Conservation (phyloP, 1,284 basidiomycete species). For the Neolentinus lepideus region DNA sequence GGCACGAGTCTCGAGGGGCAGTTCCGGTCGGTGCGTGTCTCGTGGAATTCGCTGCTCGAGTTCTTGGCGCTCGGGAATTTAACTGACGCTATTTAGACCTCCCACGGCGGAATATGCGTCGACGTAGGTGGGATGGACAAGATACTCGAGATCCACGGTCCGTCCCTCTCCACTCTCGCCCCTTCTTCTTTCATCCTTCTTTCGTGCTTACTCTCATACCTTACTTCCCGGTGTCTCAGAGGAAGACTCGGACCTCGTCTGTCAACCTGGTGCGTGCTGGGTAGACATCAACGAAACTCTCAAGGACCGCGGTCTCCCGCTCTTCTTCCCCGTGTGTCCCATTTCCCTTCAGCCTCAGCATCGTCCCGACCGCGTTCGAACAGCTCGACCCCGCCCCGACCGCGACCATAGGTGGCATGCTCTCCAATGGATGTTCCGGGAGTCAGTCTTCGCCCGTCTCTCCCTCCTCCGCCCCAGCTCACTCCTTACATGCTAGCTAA, state of each 20-base stretch:
- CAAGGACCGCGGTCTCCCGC: conserved; percentile 64
- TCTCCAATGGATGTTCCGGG: conserved; percentile 77
- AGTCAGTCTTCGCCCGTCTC: conserved; percentile 36
- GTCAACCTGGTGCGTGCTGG: conserved; percentile 83
- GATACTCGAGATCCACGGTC: too few relatives aligned
- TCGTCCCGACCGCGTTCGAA: not conserved
- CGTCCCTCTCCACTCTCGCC: too few relatives aligned
- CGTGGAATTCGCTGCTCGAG: too few relatives aligned
- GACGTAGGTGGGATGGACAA: too few relatives aligned
- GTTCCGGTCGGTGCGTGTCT: conserved; percentile 48
- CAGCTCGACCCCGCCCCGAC: conserved; percentile 73
- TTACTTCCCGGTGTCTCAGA: too few relatives aligned
- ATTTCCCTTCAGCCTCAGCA: not conserved
- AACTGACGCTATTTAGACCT: too few relatives aligned
- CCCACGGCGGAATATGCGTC: too few relatives aligned
- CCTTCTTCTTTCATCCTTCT: too few relatives aligned
- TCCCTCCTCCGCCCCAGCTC: not conserved
- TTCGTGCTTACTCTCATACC: too few relatives aligned
- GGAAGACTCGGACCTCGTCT: conserved; percentile 75
- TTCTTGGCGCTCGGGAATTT: too few relatives aligned
- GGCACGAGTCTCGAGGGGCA: conserved; percentile 57
- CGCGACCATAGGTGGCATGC: conserved; percentile 91
- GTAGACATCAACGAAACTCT: conserved; percentile 80
- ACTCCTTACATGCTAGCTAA: conserved; percentile 42
- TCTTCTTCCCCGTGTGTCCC: conserved; percentile 81